Conservation (phyloP, 2,329 filamentous ascomycete species). For the Fusarium coffeatum region DNA sequence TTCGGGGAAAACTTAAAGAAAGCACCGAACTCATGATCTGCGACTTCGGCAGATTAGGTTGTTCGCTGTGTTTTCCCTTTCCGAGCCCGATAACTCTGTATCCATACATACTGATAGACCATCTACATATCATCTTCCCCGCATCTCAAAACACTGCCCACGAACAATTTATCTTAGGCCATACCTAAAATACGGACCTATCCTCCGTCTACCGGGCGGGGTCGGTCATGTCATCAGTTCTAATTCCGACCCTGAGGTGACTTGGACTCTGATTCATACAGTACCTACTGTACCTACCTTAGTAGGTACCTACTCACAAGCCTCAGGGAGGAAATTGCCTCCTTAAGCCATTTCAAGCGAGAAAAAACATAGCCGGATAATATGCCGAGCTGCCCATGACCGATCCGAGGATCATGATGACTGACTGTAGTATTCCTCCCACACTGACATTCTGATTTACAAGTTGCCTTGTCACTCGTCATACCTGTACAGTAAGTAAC, state of each 20-base stretch:
- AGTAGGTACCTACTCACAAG: not conserved
- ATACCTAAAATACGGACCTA: slow-evolving; percentile 35
- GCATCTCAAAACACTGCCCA: slow-evolving; percentile 3
- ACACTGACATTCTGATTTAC: slow-evolving; percentile 8
- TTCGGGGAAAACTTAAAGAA: not conserved
- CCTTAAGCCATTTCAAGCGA: slow-evolving; percentile 34
- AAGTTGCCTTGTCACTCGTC: slow-evolving; percentile 1
- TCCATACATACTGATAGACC: not conserved
- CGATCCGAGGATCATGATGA: slow-evolving; percentile 20
- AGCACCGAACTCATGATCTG: not conserved
- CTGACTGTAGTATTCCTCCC: not conserved
- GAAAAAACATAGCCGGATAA: slow-evolving; percentile 35
- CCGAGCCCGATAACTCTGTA: not conserved
- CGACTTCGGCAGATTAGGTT: slow-evolving; percentile 5
- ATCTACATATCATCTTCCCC: slow-evolving; percentile 20
- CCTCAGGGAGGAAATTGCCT: slow-evolving; percentile 38
- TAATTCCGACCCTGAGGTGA: not conserved
- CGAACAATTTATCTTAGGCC: not conserved
- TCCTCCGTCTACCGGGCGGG: slow-evolving; percentile 31
- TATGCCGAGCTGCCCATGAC: slow-evolving; percentile 30
- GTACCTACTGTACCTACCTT: no score
- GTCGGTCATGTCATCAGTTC: slow-evolving; percentile 24
- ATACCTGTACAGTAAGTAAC: not conserved
- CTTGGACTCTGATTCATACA: not conserved
- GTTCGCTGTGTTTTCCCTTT: not conserved